Base-by-base conservation (phyloP, 2,329 filamentous ascomycete genomes). In the Aspergillus ibericus region DNA sequence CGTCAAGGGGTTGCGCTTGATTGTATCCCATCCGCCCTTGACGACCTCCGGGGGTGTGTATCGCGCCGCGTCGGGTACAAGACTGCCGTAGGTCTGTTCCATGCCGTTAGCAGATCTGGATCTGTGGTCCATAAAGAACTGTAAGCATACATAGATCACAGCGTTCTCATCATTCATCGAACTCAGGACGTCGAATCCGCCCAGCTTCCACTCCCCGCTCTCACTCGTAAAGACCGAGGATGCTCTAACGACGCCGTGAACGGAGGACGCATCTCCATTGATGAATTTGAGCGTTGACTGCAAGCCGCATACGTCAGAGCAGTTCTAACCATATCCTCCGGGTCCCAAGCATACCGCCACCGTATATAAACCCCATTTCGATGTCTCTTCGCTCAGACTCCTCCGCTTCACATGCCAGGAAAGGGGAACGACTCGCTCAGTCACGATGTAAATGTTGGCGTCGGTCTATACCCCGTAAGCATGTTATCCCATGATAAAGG, bases 121-220 rank as follows among this genome's bases (percentile, higher is more conserved):
- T 27, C 44, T 51, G 7, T 20, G 27, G 12, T 12, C 18, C 4
- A n/a, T 10, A 25, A 3, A 2, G 20, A 10, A 10, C 46, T 5
- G 10, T 20, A 3, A 27, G 72, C 78, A 62, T 62, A 91, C 88
- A 72, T 96, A 97, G 70, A 99, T 93, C 49, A 96, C 82, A 9
- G 93, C 92, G 67, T 98, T 92, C 61, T 98, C 93, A 58, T 98
- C 95, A 70, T 97, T 98, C 78, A 98, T 88, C 36, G 90, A 97
- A 77, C 93, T 98, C 59, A 98, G 76, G 5, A 96, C 85, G 66
- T 99, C 95, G 66, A 99, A 96, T 0, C 95, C 95, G 18, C 90
- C 93, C 1, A 99, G 80, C 71, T 96, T 98, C 95, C 95, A 99
- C 77, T 99, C 95, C 58, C 95, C 95, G 70, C 95, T 97, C 72